A percentile compares a stretch with the other conserved stretches of the same genome.
These are phyloP conservation scores for Sequoiadendron giganteum DNA, from an alignment of 75 land plant genomes.

Conservation along the genomic window DNA sequence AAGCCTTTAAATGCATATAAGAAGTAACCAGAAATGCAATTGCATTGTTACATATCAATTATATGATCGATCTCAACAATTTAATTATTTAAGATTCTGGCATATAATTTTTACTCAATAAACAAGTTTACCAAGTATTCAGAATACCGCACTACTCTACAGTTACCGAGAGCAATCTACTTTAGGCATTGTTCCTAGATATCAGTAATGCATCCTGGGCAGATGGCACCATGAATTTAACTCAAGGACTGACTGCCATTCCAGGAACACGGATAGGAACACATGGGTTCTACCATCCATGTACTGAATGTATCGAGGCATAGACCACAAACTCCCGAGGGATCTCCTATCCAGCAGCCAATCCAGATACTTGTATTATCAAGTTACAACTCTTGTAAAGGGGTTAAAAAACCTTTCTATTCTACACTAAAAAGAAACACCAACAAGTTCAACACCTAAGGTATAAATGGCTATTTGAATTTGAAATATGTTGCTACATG, in stretches of 20 bases:
- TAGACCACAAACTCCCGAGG: not conserved
- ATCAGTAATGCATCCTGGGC: not conserved
- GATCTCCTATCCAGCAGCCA: not conserved
- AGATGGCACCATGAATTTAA: not conserved
- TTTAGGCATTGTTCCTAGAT: not conserved
- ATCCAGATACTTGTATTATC: not conserved
- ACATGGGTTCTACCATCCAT: not conserved
- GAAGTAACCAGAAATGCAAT: not conserved
- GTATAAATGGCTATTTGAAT: not conserved
- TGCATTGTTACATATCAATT: not conserved
- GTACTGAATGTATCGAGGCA: not conserved
- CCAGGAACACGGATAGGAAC: not conserved
- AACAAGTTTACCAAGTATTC: not conserved
- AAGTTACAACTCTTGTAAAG: not conserved
- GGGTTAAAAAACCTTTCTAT: not conserved
- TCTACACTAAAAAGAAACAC: not conserved
- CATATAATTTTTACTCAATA: not conserved
- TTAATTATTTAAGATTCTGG: not conserved
- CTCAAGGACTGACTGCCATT: not conserved
- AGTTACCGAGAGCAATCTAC: not conserved
- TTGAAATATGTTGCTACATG: not conserved
- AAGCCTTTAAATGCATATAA: not conserved
- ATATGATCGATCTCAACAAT: not conserved
- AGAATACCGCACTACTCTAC: not conserved
- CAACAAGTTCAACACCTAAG: not conserved